These are phyloP conservation scores for Amaranthus cruentus DNA, from an alignment of 148 eudicot genomes.

Conservation along the genomic window DNA sequence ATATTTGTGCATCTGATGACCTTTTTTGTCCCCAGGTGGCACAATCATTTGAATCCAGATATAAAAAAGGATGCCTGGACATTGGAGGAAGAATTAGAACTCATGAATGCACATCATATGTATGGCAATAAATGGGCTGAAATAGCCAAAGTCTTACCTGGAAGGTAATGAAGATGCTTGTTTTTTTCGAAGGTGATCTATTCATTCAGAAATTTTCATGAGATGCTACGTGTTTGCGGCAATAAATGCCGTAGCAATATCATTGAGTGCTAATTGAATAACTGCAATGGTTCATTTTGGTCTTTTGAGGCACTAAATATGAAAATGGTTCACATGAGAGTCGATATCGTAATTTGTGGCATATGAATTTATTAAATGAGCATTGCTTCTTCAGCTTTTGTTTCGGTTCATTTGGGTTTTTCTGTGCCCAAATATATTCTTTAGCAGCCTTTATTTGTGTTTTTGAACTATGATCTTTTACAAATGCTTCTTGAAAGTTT, in stretches of 20 bases:
- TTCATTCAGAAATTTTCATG: not conserved
- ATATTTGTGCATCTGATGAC: not conserved
- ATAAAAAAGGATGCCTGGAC: constrained; percentile 93
- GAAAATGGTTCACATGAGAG: too few relatives aligned
- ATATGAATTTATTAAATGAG: too few relatives aligned
- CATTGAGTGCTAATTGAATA: not conserved
- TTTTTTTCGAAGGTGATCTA: not conserved
- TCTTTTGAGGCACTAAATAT: too few relatives aligned
- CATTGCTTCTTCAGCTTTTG: too few relatives aligned
- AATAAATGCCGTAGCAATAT: not conserved
- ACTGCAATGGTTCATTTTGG: not conserved
- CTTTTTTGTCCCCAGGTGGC: constrained; percentile 62
- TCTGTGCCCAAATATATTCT: too few relatives aligned
- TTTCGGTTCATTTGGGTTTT: too few relatives aligned
- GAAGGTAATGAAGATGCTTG: constrained; percentile 47
- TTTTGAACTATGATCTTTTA: too few relatives aligned
- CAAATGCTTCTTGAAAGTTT: too few relatives aligned
- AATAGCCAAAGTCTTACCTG: constrained; percentile 80
- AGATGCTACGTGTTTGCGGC: not conserved
- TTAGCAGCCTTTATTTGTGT: too few relatives aligned
- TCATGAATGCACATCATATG: constrained; percentile 75
- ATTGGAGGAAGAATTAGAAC: constrained; percentile 68
- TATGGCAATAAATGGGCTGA: constrained; percentile 98
- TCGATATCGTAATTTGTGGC: too few relatives aligned
- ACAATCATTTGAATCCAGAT: constrained; percentile 93